Evolutionary conservation across 495 filamentous ascomycete species (phyloP).

Genomic region (Aspergillus wentii): DNA sequence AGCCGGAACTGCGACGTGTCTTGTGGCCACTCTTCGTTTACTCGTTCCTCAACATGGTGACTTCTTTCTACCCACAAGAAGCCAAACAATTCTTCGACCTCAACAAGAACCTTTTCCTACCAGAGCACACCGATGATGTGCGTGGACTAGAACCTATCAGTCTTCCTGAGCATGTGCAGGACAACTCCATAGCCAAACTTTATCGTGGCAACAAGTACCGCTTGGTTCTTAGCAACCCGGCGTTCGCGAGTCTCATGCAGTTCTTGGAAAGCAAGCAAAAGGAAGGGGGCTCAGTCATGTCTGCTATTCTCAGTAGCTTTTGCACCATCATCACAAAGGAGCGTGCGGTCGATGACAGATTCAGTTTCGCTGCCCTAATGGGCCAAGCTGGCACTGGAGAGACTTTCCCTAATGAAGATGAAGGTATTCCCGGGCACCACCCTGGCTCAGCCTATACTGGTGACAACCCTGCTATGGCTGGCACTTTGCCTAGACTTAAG

Average conservation of each 20-base stretch:
- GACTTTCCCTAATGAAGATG: conserved; percentile 69
- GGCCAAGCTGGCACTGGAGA: conserved; percentile 59
- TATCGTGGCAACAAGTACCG: conserved; percentile 83
- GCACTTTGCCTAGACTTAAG: conserved; percentile 54
- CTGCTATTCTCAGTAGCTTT: conserved; percentile 66
- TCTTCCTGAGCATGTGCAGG: conserved; percentile 69
- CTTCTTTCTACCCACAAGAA: conserved; percentile 64
- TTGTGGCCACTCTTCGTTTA: conserved; percentile 94
- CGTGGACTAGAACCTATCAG: conserved; percentile 61
- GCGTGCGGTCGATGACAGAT: conserved; percentile 69
- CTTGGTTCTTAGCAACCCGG: conserved; percentile 74
- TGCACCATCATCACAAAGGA: conserved; percentile 70
- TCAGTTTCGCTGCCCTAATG: conserved; percentile 77
- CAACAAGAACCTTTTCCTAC: conserved; percentile 64
- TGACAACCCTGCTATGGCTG: conserved; percentile 51
- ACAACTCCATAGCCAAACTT: conserved; percentile 65
- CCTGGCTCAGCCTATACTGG: conserved; percentile 77
- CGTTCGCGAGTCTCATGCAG: conserved; percentile 74
- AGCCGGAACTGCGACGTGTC: conserved; percentile 83
- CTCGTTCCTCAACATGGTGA: conserved; percentile 79
- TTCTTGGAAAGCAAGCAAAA: conserved; percentile 81
- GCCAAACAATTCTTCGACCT: conserved; percentile 63
- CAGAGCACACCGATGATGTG: conserved; percentile 72
- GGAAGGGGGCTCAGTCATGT: conserved; percentile 71
- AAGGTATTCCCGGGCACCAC: conserved; percentile 89